phyloP scores from a whole-genome alignment of 306 rosid genomes.

The Rosa rugosa region DNA sequence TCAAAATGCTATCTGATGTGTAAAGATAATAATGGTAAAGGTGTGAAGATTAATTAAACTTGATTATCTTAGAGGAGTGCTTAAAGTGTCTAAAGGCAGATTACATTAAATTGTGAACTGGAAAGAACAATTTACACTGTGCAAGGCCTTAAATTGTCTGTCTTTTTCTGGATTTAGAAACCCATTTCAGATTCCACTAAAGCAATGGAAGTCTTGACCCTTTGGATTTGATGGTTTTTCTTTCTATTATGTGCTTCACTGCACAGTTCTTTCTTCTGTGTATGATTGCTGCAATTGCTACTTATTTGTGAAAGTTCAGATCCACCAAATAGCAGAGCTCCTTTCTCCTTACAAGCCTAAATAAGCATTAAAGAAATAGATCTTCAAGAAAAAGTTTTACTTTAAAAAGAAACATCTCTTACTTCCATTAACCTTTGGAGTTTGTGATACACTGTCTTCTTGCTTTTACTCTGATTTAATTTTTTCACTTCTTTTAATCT shows the following conservation, averaged over 20 bases:
- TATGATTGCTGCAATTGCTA: neutral
- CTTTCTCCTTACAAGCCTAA: neutral
- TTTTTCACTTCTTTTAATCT: neutral
- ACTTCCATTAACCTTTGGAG: slow-evolving; percentile 8
- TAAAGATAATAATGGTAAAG: slow-evolving; percentile 1
- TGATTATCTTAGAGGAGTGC: neutral
- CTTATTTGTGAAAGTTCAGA: neutral
- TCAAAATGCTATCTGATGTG: neutral
- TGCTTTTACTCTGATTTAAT: slow-evolving; percentile 7
- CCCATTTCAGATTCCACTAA: neutral
- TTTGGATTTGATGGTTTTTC: neutral
- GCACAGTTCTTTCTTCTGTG: neutral
- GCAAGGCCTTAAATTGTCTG: neutral
- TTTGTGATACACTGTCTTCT: slow-evolving; percentile 9
- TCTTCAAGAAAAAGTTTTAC: neutral
- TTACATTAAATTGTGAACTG: neutral
- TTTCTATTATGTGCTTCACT: neutral
- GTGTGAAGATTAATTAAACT: neutral
- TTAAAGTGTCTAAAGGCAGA: neutral
- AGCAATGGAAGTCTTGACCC: neutral
- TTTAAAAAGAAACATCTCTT: slow-evolving; percentile 14
- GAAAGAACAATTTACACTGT: neutral
- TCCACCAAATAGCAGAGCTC: neutral
- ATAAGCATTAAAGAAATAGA: neutral
- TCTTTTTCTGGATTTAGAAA: neutral